Base-by-base conservation (phyloP, 2,329 filamentous ascomycete species). In the Phialemonium atrogriseum region DNA sequence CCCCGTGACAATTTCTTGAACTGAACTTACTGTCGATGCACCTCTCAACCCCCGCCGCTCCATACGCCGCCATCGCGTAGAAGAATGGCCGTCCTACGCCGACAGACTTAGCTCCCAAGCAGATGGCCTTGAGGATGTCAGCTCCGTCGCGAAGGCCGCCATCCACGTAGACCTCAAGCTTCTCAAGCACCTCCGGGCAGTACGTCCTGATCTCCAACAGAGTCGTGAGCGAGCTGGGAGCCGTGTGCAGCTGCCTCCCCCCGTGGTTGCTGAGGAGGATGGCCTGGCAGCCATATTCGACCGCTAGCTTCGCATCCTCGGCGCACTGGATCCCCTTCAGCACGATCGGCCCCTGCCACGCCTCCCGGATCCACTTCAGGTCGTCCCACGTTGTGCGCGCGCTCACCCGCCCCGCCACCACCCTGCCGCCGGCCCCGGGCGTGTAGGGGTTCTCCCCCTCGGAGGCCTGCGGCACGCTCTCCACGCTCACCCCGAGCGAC, bases 81-180 rank as follows among this genome's bases (percentile, higher is more conserved):
- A 76, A 58, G 13, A 62, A 70, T 5, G 71, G 70, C 29, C 73
- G 50, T 3, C 64, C 66, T 7, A 70, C 42, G 2, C 64, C 64
- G 0, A 58, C 66, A 0, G 59, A 64, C 13, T 52, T 64, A 0
- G 62, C 65, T 4, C 66, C 66, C 7, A 69, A 45, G 20, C 57
- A 59, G 2, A 69, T 42, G 10, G 62, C 61, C 45, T 68, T 67
- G 10, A 70, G 48, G 10, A 68, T 56, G 36, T 70, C 65, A 1
- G 62, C 54, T 10, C 65, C 66, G 18, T 63, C 53, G 10, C 58
- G 46, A 20, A 68, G 49, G 1, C 66, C 66, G 15, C 64, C 62
- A 34, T 70, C 66, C 2, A 68, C 51, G 24, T 58, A 61, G n/a
- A 70, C 55, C 42, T 68, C 58, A 12, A 66, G 39, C 32, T 51